phyloP scores from a whole-genome alignment of 352 stramenopile genomes.

The Globisporangium okanoganense region DNA sequence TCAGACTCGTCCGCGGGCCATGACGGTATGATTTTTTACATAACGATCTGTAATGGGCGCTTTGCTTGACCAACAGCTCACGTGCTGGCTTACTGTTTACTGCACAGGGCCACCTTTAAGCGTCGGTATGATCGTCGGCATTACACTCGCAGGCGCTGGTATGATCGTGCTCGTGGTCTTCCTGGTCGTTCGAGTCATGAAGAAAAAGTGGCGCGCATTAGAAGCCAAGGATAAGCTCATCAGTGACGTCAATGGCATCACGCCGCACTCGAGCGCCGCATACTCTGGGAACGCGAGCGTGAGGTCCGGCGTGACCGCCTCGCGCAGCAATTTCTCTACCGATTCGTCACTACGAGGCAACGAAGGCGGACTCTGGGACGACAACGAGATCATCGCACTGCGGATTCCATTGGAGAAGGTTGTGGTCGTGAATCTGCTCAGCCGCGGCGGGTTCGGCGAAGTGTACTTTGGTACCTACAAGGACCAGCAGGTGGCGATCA shows the following conservation, averaged over 20 bases:
- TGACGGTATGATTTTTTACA: neutral
- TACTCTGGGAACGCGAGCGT: neutral
- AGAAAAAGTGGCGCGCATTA: neutral
- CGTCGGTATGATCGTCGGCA: neutral
- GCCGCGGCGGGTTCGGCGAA: neutral
- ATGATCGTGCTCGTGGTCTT: neutral
- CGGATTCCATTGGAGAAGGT: neutral
- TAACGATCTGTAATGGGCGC: neutral
- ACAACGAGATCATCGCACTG: neutral
- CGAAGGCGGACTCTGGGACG: neutral
- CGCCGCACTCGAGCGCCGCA: neutral
- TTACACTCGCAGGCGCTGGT: neutral
- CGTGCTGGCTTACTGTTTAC: neutral
- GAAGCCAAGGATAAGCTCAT: neutral
- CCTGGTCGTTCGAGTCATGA: neutral
- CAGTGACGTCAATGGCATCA: neutral
- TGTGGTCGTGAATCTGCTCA: neutral
- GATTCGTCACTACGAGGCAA: neutral
- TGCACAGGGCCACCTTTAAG: neutral
- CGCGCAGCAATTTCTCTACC: neutral
- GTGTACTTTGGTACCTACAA: constrained; percentile 1
- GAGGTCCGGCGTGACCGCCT: neutral
- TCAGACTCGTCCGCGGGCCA: neutral
- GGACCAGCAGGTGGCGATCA: neutral
- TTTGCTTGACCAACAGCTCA: neutral